These are phyloP conservation scores for Neofusicoccum ribis DNA, from an alignment of 2,329 filamentous ascomycete genomes.

Conservation along the genomic window DNA sequence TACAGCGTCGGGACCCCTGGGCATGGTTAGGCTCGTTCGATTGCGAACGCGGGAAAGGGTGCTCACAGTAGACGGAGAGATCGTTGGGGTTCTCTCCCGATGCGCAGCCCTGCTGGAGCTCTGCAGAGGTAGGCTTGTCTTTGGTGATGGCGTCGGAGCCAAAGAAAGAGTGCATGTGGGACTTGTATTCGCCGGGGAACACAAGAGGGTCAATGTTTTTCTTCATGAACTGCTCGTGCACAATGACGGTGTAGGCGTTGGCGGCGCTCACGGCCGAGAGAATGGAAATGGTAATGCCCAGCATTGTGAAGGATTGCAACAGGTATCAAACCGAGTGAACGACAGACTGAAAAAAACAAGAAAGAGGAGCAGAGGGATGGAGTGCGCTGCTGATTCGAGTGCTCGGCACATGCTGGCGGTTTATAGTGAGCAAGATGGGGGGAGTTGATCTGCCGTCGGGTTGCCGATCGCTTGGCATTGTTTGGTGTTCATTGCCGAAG, in stretches of 20 bases:
- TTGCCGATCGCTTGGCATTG: neutral
- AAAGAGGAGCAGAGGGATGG: neutral
- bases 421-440: slow-evolving; percentile 1
- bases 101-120: slow-evolving; percentile 47
- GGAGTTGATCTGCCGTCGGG: neutral
- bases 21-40: neutral
- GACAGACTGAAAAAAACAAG: slow-evolving; percentile 18
- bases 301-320: neutral
- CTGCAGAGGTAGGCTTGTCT: slow-evolving; percentile 38
- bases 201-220: slow-evolving; percentile 51
- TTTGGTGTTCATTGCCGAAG: neutral
- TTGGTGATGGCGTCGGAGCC: slow-evolving; percentile 46
- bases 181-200: slow-evolving; percentile 42
- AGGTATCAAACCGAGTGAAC: neutral
- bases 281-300: slow-evolving; percentile 17
- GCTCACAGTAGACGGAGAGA: slow-evolving; percentile 46
- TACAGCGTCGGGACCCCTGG: slow-evolving; percentile 46
- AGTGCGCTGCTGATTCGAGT: neutral
- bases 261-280: slow-evolving; percentile 16
- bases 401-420: neutral
- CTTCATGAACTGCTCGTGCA: slow-evolving; percentile 39
- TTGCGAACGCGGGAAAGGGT: no score
- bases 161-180: slow-evolving; percentile 49
- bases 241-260: slow-evolving; percentile 22
- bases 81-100: slow-evolving; percentile 51